Conservation (phyloP, 768 basidiomycete species). For the Auricularia sp. region DNA sequence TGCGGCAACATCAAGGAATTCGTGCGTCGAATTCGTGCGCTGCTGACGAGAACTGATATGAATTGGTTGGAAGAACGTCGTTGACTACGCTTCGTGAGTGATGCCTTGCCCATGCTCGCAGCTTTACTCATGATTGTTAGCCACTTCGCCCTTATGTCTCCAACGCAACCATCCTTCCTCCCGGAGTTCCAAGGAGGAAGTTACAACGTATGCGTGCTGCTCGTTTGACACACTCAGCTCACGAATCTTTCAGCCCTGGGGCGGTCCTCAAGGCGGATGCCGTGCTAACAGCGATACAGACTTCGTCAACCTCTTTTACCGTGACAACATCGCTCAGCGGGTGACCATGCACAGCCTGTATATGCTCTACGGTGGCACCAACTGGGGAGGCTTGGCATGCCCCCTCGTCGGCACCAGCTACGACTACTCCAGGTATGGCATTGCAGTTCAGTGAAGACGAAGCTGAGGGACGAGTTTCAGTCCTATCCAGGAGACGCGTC, state of each 20-base stretch:
- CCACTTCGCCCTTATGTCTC: not conserved
- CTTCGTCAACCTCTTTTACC: constrained; percentile 1
- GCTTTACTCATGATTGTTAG: not conserved
- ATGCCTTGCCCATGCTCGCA: not conserved
- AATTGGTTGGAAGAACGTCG: not conserved
- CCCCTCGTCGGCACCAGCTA: not conserved
- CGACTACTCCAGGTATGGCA: not conserved
- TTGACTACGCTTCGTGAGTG: not conserved
- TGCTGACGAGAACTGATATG: not conserved
- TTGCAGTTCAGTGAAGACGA: not conserved
- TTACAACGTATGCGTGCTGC: not conserved
- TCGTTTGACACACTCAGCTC: not conserved
- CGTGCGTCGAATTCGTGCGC: not conserved
- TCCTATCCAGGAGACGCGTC: not conserved
- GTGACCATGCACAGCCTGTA: not conserved
- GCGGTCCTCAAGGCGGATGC: not conserved
- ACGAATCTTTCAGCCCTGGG: not conserved
- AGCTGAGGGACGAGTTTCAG: not conserved
- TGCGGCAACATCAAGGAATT: not conserved
- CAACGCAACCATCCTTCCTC: not conserved
- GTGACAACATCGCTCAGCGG: not conserved
- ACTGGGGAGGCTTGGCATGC: not conserved
- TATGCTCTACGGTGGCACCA: not conserved
- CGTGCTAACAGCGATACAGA: not conserved
- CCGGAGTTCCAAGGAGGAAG: constrained; percentile 1